Evolutionary conservation across 2,329 filamentous ascomycete species (phyloP).

Genomic region (Lasiodiplodia sp.): DNA sequence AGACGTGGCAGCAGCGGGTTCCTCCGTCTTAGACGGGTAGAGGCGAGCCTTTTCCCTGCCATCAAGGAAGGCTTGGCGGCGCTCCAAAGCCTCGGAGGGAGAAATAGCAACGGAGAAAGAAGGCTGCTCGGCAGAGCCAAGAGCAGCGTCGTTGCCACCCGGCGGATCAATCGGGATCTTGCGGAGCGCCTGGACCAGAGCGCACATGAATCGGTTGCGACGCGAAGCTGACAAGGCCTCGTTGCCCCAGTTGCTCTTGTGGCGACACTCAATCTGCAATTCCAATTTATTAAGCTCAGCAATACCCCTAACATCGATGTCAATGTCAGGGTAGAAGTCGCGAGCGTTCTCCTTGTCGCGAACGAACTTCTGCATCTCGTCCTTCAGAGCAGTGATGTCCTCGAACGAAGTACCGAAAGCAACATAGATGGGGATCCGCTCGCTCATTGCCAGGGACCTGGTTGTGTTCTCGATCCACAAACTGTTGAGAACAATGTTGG

Average conservation of each 20-base stretch:
- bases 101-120: conserved; percentile 79
- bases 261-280: conserved; percentile 81
- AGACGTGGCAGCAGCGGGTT: conserved; percentile 36
- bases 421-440: conserved; percentile 79
- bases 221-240: conserved; percentile 80
- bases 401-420: conserved; percentile 88
- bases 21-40: conserved; percentile 58
- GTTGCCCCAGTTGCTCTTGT: conserved; percentile 75
- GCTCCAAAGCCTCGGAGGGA: conserved; percentile 20
- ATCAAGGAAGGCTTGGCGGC: conserved; percentile 37
- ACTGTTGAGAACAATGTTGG: conserved; percentile 90
- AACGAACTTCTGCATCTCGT: conserved; percentile 87
- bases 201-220: conserved; percentile 96
- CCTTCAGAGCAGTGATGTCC: conserved; percentile 83
- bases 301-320: conserved; percentile 78
- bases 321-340: conserved; percentile 87
- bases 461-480: conserved; percentile 96
- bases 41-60: conserved; percentile 71
- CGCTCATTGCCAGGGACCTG: conserved; percentile 90
- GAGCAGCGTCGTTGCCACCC: conserved; percentile 71
- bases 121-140: conserved; percentile 73
- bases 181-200: conserved; percentile 82
- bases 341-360: conserved; percentile 82
- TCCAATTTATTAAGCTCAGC: conserved; percentile 87
- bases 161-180: conserved; percentile 86